Evolutionary conservation across 2,329 filamentous ascomycete species (phyloP).

Genomic region (Waltergamsia citrina): DNA sequence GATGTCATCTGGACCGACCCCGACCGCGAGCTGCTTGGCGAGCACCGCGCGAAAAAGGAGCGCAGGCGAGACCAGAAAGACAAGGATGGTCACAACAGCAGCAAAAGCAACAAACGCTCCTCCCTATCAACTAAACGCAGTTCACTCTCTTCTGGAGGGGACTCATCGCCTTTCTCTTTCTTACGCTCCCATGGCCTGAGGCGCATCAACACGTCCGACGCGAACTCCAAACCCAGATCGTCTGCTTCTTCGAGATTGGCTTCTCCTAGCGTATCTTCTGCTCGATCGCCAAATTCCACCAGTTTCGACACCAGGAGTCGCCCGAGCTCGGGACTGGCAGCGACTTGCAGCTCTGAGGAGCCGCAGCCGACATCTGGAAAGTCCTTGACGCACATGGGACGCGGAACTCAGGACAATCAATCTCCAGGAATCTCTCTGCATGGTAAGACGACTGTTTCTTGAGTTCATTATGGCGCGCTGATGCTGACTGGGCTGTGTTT

Average conservation of each 20-base stretch:
- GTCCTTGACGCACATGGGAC: no score
- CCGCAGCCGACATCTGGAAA: no score
- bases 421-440: no score
- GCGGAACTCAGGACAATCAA: no score
- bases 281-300: conserved; percentile 14
- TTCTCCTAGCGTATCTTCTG: no score
- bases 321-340: conserved; percentile 11
- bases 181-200: conserved; percentile 27
- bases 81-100: conserved; percentile 11
- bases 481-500: no score
- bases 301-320: conserved; percentile 14
- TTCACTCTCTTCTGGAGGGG: conserved; percentile 30
- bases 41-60: conserved; percentile 38
- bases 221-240: conserved; percentile 8
- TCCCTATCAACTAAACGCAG: conserved; percentile 26
- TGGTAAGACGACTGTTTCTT: no score
- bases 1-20: conserved; percentile 51
- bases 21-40: conserved; percentile 40
- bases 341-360: no score
- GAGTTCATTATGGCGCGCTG: no score
- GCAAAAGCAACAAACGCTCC: no score
- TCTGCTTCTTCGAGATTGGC: conserved; percentile 12
- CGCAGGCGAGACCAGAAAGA: conserved; percentile 20
- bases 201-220: conserved; percentile 11
- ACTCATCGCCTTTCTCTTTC: conserved; percentile 30